These are phyloP conservation scores for Boletus speciosus DNA, from an alignment of 768 basidiomycete genomes.

Conservation along the genomic window DNA sequence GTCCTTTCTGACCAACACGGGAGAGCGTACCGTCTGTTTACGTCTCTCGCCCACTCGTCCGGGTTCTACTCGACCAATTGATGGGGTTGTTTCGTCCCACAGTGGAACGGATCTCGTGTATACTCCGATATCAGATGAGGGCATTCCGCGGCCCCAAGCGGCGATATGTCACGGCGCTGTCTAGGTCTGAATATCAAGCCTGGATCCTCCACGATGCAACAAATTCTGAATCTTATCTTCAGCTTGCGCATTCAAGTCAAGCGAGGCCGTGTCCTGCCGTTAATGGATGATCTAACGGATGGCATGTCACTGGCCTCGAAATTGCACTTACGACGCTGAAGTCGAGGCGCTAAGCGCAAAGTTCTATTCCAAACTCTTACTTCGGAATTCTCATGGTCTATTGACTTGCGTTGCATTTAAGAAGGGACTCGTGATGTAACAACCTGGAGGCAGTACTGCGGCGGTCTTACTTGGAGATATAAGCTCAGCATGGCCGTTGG, in stretches of 20 bases:
- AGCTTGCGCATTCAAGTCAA: not conserved
- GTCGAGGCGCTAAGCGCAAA: not conserved
- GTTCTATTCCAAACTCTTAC: not conserved
- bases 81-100: constrained; percentile 2
- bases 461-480: not conserved
- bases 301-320: not conserved
- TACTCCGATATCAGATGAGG: not conserved
- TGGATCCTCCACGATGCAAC: not conserved
- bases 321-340: not conserved
- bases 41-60: not conserved
- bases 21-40: constrained; percentile 4
- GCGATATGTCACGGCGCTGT: not conserved
- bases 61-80: not conserved
- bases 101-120: constrained; percentile 11
- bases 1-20: constrained; percentile 6
- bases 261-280: not conserved
- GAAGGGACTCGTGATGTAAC: constrained; percentile 4
- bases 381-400: not conserved
- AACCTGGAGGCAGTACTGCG: not conserved
- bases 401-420: not conserved
- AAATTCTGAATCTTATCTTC: not conserved
- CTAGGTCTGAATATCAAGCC: constrained; percentile 1
- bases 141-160: not conserved
- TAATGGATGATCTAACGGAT: not conserved
- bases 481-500: not conserved